A percentile compares a stretch with the other conserved stretches of the same genome.
Conservation (phyloP, 768 basidiomycete genomes). For the Pleurotus salmoneostramineus region DNA sequence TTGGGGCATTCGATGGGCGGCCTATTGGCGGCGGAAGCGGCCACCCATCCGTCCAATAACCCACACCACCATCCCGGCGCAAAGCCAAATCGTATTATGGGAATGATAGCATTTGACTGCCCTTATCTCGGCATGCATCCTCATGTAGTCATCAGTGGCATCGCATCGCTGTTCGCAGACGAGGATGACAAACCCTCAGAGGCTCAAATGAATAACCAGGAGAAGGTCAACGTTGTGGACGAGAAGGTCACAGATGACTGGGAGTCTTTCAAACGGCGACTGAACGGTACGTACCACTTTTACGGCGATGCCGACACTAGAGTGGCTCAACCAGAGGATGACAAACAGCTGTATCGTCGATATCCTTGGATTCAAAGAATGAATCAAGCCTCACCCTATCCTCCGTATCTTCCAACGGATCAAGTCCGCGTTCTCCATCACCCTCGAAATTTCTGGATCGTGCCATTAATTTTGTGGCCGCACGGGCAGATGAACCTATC, state of each 20-base stretch:
- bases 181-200: slow-evolving; percentile 24
- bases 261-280: slow-evolving; percentile 38
- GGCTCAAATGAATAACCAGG: slow-evolving; percentile 37
- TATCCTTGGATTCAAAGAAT: neutral
- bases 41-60: slow-evolving; percentile 36
- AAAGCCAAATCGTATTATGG: slow-evolving; percentile 41
- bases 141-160: slow-evolving; percentile 53
- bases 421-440: slow-evolving; percentile 13
- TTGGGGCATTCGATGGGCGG: slow-evolving; percentile 62
- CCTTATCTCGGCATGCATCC: slow-evolving; percentile 63
- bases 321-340: too few species aligned
- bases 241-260: slow-evolving; percentile 43
- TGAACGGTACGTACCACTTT: slow-evolving; percentile 16
- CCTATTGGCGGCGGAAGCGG: slow-evolving; percentile 54
- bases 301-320: too few species aligned
- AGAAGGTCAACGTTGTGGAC: slow-evolving; percentile 40
- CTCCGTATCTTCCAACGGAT: neutral
- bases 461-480: slow-evolving; percentile 33
- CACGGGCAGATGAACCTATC: slow-evolving; percentile 37
- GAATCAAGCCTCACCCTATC: neutral
- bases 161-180: slow-evolving; percentile 45
- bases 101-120: slow-evolving; percentile 54
- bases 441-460: slow-evolving; percentile 27
- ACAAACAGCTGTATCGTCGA: neutral
- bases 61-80: slow-evolving; percentile 17